These are phyloP conservation scores for Sarcodon sp. DNA, from an alignment of 768 basidiomycete genomes.

Conservation along the genomic window DNA sequence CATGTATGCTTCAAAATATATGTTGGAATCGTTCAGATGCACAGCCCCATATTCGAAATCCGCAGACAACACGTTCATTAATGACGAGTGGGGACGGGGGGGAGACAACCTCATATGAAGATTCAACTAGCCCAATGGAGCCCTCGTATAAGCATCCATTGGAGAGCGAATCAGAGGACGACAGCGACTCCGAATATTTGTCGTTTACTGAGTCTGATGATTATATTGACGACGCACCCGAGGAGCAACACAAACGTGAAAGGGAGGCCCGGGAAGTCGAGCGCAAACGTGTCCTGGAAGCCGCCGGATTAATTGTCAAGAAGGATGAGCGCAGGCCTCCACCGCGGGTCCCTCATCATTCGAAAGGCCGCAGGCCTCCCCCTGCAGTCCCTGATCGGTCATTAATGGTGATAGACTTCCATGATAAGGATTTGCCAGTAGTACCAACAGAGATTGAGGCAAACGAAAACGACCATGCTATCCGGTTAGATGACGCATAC, in stretches of 20 bases:
- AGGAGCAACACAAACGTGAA: conserved; percentile 37
- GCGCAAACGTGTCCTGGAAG: conserved; percentile 72
- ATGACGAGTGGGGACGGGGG: too few species aligned
- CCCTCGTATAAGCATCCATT: too few species aligned
- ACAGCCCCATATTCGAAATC: not conserved
- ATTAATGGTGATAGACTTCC: conserved; percentile 11
- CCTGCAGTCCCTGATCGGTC: conserved; percentile 33
- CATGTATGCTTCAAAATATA: conserved; percentile 15
- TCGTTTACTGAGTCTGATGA: conserved; percentile 27
- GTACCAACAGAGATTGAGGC: conserved; percentile 23
- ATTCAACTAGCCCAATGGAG: too few species aligned
- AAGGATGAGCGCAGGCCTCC: conserved; percentile 40
- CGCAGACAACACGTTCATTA: too few species aligned
- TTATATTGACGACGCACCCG: conserved; percentile 17
- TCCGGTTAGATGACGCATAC: conserved; percentile 68
- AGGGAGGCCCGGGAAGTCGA: conserved; percentile 57
- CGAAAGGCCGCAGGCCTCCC: conserved; percentile 25
- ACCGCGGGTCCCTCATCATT: conserved; percentile 17
- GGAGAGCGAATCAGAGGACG: conserved; percentile 5
- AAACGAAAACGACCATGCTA: conserved; percentile 7
- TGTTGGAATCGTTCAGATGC: not conserved
- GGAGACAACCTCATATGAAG: not conserved
- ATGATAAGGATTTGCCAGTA: conserved; percentile 35
- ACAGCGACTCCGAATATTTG: conserved; percentile 26
- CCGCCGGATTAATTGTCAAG: conserved; percentile 76